A percentile compares a stretch with the other conserved stretches of the same genome.
Conservation (phyloP, 805 yeast genomes). For the Saccharomycopsis sp. region DNA sequence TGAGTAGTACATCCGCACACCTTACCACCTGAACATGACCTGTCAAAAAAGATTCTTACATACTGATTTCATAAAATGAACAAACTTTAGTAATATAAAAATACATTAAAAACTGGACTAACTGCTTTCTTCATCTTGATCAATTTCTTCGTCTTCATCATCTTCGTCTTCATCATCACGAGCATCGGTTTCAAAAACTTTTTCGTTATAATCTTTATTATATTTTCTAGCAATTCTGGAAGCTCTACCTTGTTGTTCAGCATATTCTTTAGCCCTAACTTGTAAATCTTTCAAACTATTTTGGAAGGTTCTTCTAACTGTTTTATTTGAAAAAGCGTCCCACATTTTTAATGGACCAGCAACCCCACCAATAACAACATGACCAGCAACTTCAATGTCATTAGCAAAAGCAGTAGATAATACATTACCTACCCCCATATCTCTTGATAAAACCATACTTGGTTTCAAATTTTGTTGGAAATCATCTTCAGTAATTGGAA, state of each 20-base stretch:
- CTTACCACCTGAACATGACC: no score
- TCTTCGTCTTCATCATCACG: conserved; percentile 56
- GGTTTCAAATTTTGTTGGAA: conserved; percentile 40
- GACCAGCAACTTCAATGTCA: conserved; percentile 79
- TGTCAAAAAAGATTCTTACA: no score
- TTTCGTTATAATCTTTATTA: conserved; percentile 13
- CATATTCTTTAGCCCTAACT: conserved; percentile 45
- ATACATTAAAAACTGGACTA: no score
- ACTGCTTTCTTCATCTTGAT: conserved; percentile 27
- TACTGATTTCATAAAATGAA: no score
- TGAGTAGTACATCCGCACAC: no score
- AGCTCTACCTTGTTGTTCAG: conserved; percentile 43
- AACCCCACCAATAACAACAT: conserved; percentile 80
- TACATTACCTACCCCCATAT: conserved; percentile 91
- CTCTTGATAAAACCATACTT: conserved; percentile 81
- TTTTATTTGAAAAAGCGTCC: conserved; percentile 78
- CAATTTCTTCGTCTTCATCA: conserved; percentile 47
- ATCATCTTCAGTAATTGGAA: conserved; percentile 24
- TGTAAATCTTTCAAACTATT: conserved; percentile 47
- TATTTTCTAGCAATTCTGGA: conserved; percentile 74
- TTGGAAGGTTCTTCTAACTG: conserved; percentile 63
- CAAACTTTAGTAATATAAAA: neutral
- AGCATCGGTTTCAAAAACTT: conserved; percentile 44
- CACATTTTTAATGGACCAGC: conserved; percentile 78
- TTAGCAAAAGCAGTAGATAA: conserved; percentile 75